phyloP scores from a whole-genome alignment of 805 yeast species.

The Wickerhamiella siamensis region DNA sequence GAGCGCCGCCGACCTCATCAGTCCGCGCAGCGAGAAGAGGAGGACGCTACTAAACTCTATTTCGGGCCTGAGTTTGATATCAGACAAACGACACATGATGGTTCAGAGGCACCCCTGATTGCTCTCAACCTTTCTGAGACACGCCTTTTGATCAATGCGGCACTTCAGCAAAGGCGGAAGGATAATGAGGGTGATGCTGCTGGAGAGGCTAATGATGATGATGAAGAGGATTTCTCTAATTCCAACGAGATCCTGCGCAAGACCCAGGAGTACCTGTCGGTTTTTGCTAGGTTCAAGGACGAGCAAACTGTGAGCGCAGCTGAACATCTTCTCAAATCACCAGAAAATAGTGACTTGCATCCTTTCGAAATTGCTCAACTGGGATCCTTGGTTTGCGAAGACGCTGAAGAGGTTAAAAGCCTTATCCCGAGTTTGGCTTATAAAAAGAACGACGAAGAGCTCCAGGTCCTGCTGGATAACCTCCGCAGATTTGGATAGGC shows the following conservation, averaged over 20 bases:
- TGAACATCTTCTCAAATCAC: conserved; percentile 62
- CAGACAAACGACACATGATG: conserved; percentile 67
- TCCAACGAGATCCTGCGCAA: conserved; percentile 61
- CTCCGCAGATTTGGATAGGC: conserved; percentile 35
- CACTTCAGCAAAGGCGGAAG: conserved; percentile 58
- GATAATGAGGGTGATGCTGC: conserved; percentile 24
- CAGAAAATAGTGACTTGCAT: conserved; percentile 66
- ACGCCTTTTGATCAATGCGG: conserved; percentile 76
- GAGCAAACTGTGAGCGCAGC: conserved; percentile 88
- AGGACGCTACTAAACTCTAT: conserved; percentile 74
- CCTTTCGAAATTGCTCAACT: conserved; percentile 92
- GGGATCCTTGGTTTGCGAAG: conserved; percentile 84
- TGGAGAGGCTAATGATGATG: conserved; percentile 23
- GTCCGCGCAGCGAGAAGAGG: conserved; percentile 44
- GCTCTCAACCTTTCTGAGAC: conserved; percentile 86
- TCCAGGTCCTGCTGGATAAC: conserved; percentile 79
- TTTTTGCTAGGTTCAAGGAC: conserved; percentile 82
- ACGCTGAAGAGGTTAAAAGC: conserved; percentile 92
- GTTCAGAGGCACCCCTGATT: conserved; percentile 59
- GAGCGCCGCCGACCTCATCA: conserved; percentile 55
- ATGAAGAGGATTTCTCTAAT: conserved; percentile 20
- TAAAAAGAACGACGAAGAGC: conserved; percentile 73
- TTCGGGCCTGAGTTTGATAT: conserved; percentile 88
- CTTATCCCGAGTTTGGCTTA: conserved; percentile 73
- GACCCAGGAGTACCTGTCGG: conserved; percentile 72